A percentile compares a stretch with the other conserved stretches of the same genome.
phyloP scores from a whole-genome alignment of 345 rosid species.

The Limnanthes douglasii region DNA sequence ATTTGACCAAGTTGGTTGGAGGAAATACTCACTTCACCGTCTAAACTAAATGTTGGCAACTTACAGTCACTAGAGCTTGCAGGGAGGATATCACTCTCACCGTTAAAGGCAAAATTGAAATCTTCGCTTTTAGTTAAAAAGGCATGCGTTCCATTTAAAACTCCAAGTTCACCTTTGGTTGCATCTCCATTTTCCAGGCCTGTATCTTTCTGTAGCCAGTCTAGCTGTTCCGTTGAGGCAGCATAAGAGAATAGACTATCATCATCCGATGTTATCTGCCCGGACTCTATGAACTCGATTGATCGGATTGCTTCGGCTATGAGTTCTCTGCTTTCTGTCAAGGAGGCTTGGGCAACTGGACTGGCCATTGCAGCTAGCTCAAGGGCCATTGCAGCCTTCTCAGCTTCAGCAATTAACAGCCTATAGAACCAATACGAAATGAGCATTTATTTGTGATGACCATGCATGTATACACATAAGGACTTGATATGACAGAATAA shows the following conservation, averaged over 20 bases:
- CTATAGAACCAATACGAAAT: slow-evolving; percentile 16
- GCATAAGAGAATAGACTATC: slow-evolving; percentile 12
- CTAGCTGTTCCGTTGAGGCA: slow-evolving; percentile 10
- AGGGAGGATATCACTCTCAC: slow-evolving; percentile 18
- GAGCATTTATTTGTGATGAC: too few species aligned
- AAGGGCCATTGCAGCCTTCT: slow-evolving; percentile 75
- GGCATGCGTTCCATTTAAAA: slow-evolving; percentile 30
- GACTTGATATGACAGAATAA: too few species aligned
- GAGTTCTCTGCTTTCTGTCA: slow-evolving; percentile 67
- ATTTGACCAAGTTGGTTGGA: too few species aligned
- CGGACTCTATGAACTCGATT: slow-evolving; percentile 41
- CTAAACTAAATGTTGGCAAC: slow-evolving; percentile 13
- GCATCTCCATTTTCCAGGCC: slow-evolving; percentile 10
- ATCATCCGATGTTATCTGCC: slow-evolving; percentile 16
- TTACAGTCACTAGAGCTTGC: slow-evolving; percentile 12
- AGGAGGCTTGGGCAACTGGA: slow-evolving; percentile 71
- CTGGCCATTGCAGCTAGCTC: slow-evolving; percentile 68
- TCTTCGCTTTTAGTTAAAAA: slow-evolving; percentile 14
- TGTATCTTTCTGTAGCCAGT: slow-evolving; percentile 14
- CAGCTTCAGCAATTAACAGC: slow-evolving; percentile 78
- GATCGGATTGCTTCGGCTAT: slow-evolving; percentile 79
- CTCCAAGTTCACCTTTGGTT: slow-evolving; percentile 10
- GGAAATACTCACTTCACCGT: slow-evolving; percentile 11
- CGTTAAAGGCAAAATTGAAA: slow-evolving; percentile 10
- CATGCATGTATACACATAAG: too few species aligned